Evolutionary conservation across 441 rosid genomes (phyloP).

Genomic region (Gossypium gossypioides): DNA sequence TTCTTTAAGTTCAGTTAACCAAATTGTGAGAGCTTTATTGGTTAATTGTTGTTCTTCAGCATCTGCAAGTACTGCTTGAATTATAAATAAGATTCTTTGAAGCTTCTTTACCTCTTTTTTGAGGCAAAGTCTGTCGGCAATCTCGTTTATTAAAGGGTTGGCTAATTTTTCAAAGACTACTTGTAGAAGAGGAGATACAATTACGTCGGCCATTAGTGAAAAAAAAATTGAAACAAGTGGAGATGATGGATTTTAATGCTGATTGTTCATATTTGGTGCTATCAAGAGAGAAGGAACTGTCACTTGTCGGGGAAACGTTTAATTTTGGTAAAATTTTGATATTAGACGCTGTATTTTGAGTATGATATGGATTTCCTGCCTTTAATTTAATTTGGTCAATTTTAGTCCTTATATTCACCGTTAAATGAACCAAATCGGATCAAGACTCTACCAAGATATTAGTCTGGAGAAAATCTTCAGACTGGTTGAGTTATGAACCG

Average conservation of each 20-base stretch:
- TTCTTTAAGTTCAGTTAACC: slow-evolving; percentile 15
- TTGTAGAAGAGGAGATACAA: slow-evolving; percentile 22
- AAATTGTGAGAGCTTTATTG: slow-evolving; percentile 9
- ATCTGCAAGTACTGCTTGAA: slow-evolving; percentile 18
- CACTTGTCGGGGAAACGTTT: background rate
- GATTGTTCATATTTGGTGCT: background rate
- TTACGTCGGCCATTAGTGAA: slow-evolving; percentile 16
- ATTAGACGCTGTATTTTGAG: too few species aligned
- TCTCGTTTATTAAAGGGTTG: slow-evolving; percentile 4
- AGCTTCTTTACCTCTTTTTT: slow-evolving; percentile 14
- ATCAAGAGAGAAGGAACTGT: background rate
- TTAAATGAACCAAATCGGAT: too few species aligned
- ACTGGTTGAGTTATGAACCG: too few species aligned
- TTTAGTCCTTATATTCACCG: too few species aligned
- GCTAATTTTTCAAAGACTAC: slow-evolving; percentile 23
- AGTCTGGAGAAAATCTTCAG: too few species aligned
- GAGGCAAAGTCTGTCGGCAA: slow-evolving; percentile 14
- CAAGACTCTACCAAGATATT: too few species aligned
- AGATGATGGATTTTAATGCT: background rate
- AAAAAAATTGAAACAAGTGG: background rate
- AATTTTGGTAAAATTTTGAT: background rate
- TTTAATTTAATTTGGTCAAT: too few species aligned
- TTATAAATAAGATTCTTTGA: background rate
- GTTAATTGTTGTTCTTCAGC: slow-evolving; percentile 14
- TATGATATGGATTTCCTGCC: too few species aligned